phyloP scores from a whole-genome alignment of 2,329 filamentous ascomycete species.

The Pseudocercospora fuligena region DNA sequence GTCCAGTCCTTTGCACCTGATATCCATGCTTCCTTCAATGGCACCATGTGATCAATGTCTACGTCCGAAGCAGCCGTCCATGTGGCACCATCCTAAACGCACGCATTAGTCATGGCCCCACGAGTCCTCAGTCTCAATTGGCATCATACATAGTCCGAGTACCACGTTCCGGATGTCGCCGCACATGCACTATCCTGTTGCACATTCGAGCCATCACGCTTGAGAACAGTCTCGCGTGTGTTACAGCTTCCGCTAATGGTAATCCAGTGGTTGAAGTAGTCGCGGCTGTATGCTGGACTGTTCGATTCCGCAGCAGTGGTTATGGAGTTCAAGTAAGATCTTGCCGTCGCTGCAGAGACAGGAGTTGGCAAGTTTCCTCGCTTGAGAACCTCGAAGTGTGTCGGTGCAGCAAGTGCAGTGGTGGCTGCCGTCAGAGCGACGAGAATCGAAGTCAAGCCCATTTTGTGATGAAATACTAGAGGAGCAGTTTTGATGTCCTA shows the following conservation, averaged over 20 bases:
- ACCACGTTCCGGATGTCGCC: conserved; percentile 70
- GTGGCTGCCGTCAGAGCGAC: conserved; percentile 30
- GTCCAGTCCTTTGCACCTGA: conserved; percentile 77
- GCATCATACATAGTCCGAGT: conserved; percentile 61
- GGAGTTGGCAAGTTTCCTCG: conserved; percentile 39
- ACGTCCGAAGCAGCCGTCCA: conserved; percentile 72
- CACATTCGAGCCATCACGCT: conserved; percentile 72
- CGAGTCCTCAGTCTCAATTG: neutral
- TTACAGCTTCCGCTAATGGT: conserved; percentile 70
- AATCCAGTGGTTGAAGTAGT: conserved; percentile 74
- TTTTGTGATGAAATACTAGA: conserved; percentile 8
- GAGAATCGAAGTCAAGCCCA: conserved; percentile 30
- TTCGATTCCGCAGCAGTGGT: conserved; percentile 36
- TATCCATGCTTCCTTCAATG: conserved; percentile 56
- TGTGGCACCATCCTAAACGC: conserved; percentile 62
- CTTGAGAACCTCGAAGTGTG: conserved; percentile 24
- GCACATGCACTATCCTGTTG: conserved; percentile 63
- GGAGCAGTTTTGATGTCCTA: neutral
- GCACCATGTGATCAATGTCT: conserved; percentile 85
- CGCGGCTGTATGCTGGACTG: conserved; percentile 62
- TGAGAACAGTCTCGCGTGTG: conserved; percentile 66
- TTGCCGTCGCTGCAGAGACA: conserved; percentile 37
- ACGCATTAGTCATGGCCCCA: neutral
- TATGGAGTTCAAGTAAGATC: conserved; percentile 35
- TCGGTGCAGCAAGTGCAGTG: conserved; percentile 32